phyloP scores from a whole-genome alignment of 106 monocot genomes.

The Agapanthus africanus region DNA sequence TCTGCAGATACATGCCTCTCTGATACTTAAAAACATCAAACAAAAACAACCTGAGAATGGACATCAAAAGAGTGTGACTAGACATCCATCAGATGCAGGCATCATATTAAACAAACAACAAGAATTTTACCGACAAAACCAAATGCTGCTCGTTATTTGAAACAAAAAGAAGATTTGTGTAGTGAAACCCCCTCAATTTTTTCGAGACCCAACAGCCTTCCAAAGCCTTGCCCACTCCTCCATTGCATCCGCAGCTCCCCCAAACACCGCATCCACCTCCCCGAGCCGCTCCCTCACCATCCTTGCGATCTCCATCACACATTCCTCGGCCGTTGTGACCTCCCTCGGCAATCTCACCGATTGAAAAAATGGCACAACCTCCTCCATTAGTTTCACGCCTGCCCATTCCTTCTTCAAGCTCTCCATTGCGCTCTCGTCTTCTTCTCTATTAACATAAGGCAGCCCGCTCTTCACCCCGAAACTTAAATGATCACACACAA shows the following conservation, averaged over 20 bases:
- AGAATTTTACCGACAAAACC: not conserved
- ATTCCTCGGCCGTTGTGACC: slow-evolving; percentile 40
- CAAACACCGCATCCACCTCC: slow-evolving; percentile 30
- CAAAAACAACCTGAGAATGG: too few species aligned
- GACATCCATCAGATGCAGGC: too few species aligned
- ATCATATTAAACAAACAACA: too few species aligned
- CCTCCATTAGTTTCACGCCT: slow-evolving; percentile 63
- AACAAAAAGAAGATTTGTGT: too few species aligned
- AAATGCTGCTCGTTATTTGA: not conserved
- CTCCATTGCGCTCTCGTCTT: slow-evolving; percentile 16
- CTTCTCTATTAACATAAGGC: slow-evolving; percentile 66
- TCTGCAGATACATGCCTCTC: too few species aligned
- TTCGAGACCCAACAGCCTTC: slow-evolving; percentile 34
- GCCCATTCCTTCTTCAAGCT: slow-evolving; percentile 51
- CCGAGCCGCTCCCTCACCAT: slow-evolving; percentile 53
- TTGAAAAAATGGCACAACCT: slow-evolving; percentile 62
- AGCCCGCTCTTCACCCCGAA: slow-evolving; percentile 66
- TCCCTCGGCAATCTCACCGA: slow-evolving; percentile 40
- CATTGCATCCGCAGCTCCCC: slow-evolving; percentile 64
- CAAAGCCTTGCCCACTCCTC: slow-evolving; percentile 74
- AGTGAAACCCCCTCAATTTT: too few species aligned
- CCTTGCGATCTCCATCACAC: slow-evolving; percentile 41
- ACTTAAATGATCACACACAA: slow-evolving; percentile 59
- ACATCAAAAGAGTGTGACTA: too few species aligned
- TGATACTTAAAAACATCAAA: too few species aligned